Conservation (phyloP, 148 eudicot species). For the Vaccinium corymbosum region DNA sequence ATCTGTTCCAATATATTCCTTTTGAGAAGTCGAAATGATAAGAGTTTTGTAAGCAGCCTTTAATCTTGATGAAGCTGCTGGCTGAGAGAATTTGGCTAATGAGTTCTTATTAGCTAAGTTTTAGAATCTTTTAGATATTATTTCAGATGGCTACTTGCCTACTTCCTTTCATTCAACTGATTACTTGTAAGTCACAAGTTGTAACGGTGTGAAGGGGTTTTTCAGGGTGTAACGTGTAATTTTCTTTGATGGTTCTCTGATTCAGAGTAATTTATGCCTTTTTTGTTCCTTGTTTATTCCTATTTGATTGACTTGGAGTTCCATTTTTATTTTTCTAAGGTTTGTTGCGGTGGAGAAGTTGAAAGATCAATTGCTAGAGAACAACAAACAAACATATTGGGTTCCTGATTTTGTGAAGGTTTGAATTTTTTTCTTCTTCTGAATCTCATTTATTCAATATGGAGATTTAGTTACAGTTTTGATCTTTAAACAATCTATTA, state of each 20-base stretch:
- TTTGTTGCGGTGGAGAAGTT: constrained; percentile 90
- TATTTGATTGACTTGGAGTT: not conserved
- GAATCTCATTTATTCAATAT: not conserved
- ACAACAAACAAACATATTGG: constrained; percentile 88
- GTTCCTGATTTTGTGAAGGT: constrained; percentile 99
- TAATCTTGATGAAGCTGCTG: constrained; percentile 1
- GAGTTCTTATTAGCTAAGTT: not conserved
- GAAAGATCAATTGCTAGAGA: constrained; percentile 82
- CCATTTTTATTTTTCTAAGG: constrained; percentile 33
- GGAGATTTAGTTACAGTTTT: not conserved
- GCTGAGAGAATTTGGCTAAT: not conserved
- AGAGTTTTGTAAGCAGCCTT: not conserved
- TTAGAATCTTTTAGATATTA: not conserved
- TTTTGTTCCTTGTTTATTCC: not conserved
- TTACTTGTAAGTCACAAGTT: not conserved
- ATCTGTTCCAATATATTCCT: not conserved
- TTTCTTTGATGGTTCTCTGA: not conserved
- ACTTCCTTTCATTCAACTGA: not conserved
- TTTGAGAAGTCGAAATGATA: not conserved
- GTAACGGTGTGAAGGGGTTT: not conserved
- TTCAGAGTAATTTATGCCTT: not conserved
- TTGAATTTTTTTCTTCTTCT: not conserved
- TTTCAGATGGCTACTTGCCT: not conserved
- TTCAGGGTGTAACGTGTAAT: not conserved
- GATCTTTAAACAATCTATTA: too few relatives aligned